Conservation (phyloP, 768 basidiomycete species). For the Pleurotus sapidus region DNA sequence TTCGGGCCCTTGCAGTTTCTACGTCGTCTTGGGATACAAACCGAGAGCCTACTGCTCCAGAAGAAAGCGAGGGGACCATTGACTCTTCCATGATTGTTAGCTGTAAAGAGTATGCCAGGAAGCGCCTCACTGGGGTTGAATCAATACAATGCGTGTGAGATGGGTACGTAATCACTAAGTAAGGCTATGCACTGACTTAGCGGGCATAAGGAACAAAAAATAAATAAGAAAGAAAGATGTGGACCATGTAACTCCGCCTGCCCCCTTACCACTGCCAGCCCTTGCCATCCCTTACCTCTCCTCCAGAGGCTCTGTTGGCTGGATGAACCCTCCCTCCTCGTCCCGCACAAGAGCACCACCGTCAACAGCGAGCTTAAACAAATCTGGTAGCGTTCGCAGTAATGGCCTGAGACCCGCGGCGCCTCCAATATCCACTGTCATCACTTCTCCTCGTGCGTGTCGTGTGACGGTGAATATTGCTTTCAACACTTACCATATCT, state of each 20-base stretch:
- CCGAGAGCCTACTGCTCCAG: conserved; percentile 75
- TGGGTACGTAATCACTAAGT: too few relatives aligned
- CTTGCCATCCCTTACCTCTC: conserved; percentile 3
- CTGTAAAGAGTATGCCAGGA: neutral
- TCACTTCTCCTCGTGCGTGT: conserved; percentile 69
- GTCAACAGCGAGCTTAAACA: conserved; percentile 32
- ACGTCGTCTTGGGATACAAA: conserved; percentile 81
- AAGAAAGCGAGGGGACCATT: conserved; percentile 67
- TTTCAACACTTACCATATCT: neutral
- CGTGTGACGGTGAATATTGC: neutral
- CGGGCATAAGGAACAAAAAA: neutral
- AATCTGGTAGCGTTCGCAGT: conserved; percentile 28
- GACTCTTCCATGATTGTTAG: conserved; percentile 51
- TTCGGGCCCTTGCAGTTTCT: conserved; percentile 64
- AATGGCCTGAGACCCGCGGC: conserved; percentile 26
- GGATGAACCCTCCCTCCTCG: conserved; percentile 26
- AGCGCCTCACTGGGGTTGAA: neutral
- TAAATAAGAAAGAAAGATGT: neutral
- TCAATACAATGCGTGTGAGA: neutral
- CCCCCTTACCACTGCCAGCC: neutral
- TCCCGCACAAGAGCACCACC: conserved; percentile 30
- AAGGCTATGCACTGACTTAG: too few relatives aligned
- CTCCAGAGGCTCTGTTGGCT: neutral
- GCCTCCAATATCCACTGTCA: conserved; percentile 51
- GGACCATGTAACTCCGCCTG: neutral